These are phyloP conservation scores for Infundibulicybe gibba DNA, from an alignment of 768 basidiomycete species.

Conservation along the genomic window DNA sequence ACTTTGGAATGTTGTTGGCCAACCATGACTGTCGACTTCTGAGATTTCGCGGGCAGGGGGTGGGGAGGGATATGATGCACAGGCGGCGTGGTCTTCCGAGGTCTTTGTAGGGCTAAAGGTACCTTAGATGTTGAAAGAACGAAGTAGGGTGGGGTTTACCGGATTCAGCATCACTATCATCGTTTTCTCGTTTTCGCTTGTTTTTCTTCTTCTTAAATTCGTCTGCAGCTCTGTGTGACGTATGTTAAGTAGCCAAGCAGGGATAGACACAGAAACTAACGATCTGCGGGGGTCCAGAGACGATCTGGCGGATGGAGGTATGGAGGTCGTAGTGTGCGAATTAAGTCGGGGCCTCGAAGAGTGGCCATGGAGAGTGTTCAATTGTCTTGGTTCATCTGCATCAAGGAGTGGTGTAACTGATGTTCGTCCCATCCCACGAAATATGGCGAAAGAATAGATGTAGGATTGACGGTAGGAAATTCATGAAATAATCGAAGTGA, in stretches of 20 bases:
- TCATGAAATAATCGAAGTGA: not conserved
- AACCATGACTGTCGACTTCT: constrained; percentile 45
- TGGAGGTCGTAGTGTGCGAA: constrained; percentile 39
- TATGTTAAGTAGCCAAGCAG: constrained; percentile 6
- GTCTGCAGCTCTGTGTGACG: constrained; percentile 26
- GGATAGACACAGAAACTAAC: constrained; percentile 31
- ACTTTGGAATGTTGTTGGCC: constrained; percentile 50
- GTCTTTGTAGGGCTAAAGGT: constrained; percentile 43
- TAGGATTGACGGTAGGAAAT: not conserved
- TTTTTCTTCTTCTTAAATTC: constrained; percentile 76
- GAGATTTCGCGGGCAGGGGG: constrained; percentile 45
- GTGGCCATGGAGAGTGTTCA: constrained; percentile 26
- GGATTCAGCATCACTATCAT: constrained; percentile 67
- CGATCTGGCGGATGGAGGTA: constrained; percentile 46
- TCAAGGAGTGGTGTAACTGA: constrained; percentile 46
- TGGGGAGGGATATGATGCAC: constrained; percentile 32
- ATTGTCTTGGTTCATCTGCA: constrained; percentile 44
- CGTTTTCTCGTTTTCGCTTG: constrained; percentile 76
- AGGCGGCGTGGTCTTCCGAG: constrained; percentile 59
- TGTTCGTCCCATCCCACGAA: not conserved
- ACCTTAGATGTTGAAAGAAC: constrained; percentile 4
- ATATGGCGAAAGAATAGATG: not conserved
- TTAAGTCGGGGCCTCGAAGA: constrained; percentile 43
- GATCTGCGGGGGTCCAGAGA: constrained; percentile 63
- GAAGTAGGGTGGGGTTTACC: constrained; percentile 28